These are phyloP conservation scores for Pichia sp. DNA, from an alignment of 1,139 yeast species.

Conservation along the genomic window DNA sequence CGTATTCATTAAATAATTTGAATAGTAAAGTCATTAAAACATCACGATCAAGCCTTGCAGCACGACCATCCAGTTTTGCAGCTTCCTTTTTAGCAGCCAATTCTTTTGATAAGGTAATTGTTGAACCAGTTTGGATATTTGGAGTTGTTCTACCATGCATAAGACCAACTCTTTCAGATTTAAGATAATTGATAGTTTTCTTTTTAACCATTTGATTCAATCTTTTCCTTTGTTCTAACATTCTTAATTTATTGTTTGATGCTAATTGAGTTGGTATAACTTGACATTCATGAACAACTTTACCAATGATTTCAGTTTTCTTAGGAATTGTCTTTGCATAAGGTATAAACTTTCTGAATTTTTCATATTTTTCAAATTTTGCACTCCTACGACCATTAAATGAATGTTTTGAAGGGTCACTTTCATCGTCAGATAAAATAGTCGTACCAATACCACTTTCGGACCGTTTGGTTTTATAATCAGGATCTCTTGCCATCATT, in stretches of 20 bases:
- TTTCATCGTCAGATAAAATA: conserved; percentile 13
- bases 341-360: conserved; percentile 42
- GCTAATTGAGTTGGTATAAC: conserved; percentile 74
- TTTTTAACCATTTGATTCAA: conserved; percentile 33
- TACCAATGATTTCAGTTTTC: conserved; percentile 79
- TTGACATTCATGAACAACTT: conserved; percentile 87
- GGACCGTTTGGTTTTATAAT: conserved; percentile 22
- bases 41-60: conserved; percentile 90
- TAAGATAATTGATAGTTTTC: conserved; percentile 34
- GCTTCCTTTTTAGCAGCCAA: conserved; percentile 31
- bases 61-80: conserved; percentile 66
- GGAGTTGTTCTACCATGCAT: conserved; percentile 82
- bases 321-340: conserved; percentile 79
- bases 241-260: conserved; percentile 59
- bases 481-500: conserved; percentile 23
- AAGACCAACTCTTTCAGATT: conserved; percentile 70
- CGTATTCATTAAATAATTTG: conserved; percentile 87
- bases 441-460: conserved; percentile 21
- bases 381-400: conserved; percentile 7
- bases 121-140: conserved; percentile 59
- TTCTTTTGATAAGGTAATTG: conserved; percentile 56
- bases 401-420: conserved; percentile 1
- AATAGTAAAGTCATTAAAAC: conserved; percentile 84
- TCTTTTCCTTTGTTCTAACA: conserved; percentile 40
- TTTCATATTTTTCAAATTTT: conserved; percentile 13